Percentiles rank a stretch among this genome's conserved stretches.
Evolutionary conservation across 2,329 filamentous ascomycete species (phyloP).

Genomic region (Cladophialophora yegresii): DNA sequence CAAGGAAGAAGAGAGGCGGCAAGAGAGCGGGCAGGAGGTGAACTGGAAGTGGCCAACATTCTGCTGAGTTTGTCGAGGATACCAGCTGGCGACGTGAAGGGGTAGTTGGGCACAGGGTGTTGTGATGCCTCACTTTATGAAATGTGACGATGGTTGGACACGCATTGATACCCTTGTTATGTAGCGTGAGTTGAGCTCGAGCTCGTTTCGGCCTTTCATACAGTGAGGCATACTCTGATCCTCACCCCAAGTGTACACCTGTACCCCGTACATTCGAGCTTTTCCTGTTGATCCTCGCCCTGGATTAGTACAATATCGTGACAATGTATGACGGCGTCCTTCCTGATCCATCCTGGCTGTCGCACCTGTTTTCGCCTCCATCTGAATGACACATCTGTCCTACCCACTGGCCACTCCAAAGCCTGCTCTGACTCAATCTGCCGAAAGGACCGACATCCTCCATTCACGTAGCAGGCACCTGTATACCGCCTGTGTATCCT

Average conservation of each 20-base stretch:
- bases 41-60: not conserved
- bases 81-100: not conserved
- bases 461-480: not conserved
- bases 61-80: not conserved
- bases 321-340: not conserved
- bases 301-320: not conserved
- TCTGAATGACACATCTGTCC: too few relatives aligned
- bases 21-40: conserved; percentile 8
- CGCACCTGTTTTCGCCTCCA: too few relatives aligned
- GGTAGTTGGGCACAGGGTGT: not conserved
- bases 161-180: not conserved
- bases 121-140: not conserved
- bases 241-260: not conserved
- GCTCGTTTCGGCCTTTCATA: not conserved
- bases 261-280: not conserved
- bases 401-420: not conserved
- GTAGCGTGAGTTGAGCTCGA: not conserved
- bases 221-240: not conserved
- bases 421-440: not conserved
- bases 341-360: not conserved
- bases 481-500: not conserved
- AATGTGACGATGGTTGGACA: not conserved
- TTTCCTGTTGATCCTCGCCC: not conserved
- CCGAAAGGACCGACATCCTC: not conserved
- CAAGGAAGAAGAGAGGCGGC: conserved; percentile 25